These are phyloP conservation scores for Pseudonitzschia delicatissima DNA, from an alignment of 108 stramenopile genomes.

Conservation along the genomic window DNA sequence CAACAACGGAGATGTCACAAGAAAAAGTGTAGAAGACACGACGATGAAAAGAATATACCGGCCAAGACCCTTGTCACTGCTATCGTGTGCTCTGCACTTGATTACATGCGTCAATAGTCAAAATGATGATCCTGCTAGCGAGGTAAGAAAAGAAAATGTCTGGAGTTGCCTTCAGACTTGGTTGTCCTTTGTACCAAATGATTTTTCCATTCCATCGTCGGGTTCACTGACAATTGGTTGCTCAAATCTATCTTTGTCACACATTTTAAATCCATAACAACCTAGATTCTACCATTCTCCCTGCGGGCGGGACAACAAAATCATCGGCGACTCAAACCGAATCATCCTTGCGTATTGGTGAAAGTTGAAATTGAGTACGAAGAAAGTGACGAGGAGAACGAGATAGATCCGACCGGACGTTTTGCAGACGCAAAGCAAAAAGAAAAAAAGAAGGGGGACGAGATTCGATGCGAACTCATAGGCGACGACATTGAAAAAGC, in stretches of 20 bases:
- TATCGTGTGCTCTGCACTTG: neutral
- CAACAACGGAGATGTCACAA: too few species aligned
- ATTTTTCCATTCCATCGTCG: too few species aligned
- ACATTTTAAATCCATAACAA: neutral
- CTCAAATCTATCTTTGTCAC: neutral
- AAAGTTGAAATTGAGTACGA: constrained; percentile 12
- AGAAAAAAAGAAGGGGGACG: neutral
- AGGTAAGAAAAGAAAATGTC: too few species aligned
- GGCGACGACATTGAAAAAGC: constrained; percentile 1
- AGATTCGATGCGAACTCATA: neutral
- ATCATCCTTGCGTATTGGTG: constrained; percentile 2
- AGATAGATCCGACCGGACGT: neutral
- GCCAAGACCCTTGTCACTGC: neutral
- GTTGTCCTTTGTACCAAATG: too few species aligned
- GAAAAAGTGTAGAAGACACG: neutral
- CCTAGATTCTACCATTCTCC: neutral
- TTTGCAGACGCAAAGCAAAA: neutral
- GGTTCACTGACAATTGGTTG: too few species aligned
- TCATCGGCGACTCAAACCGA: neutral
- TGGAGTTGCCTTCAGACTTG: too few species aligned
- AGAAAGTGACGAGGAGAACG: neutral
- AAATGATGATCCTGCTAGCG: too few species aligned
- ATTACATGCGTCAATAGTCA: too few species aligned
- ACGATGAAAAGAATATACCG: neutral
- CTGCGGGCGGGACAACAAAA: neutral